Evolutionary conservation across 1,284 basidiomycete genomes (phyloP), one percentile per base, ranked within the genome.

Genomic region (Ceratobasidium sp.): DNA sequence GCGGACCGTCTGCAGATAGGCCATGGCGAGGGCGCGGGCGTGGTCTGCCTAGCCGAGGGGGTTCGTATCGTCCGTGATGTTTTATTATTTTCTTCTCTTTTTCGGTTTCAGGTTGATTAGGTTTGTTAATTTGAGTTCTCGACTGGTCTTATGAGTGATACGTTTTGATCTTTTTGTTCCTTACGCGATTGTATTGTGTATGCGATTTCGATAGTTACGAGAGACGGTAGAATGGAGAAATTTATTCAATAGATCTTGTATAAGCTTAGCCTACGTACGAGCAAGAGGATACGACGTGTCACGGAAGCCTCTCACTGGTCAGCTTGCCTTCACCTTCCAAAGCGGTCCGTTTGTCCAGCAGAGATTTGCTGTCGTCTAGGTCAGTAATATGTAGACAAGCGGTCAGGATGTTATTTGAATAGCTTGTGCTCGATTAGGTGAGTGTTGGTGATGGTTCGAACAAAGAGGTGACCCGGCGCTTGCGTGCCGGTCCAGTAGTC

Each of bases 1-100:
- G 73, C 1, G 73, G 73, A 1, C 73, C 73, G 26, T 66, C 73
- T 49, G 44, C 60, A 12, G 73, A 66, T 42, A 23, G 61, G 23
- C 33, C 51, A 2, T 56, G 73, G 63, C 46, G 61, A 9, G 40
- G 61, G 18, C 73, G 73, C 10, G 73, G 73, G 1, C 46, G 73
- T 66, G 73, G 73, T n/a, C 5, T 56, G 39, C 39, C 60, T 6
- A 44, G 46, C 9, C 61, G 61, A 3, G 61, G 73, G 9, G 73
- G 72, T 3, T 51, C 72, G 15, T 67, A 63, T 49, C 51, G 73
- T 12, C 55, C 56, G 12, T 70, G 23, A 44, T 66, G 33, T 64
- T 64, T 40, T 55, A 39, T 55, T 44, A 53, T 33, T 26, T 69
- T 23, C 53, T 46, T 13, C 28, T 51, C 28, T 64, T 55, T 46